Conservation (phyloP, 371 early-diverging fungal genomes). For the Amoeboaphelidium protococcarum region DNA sequence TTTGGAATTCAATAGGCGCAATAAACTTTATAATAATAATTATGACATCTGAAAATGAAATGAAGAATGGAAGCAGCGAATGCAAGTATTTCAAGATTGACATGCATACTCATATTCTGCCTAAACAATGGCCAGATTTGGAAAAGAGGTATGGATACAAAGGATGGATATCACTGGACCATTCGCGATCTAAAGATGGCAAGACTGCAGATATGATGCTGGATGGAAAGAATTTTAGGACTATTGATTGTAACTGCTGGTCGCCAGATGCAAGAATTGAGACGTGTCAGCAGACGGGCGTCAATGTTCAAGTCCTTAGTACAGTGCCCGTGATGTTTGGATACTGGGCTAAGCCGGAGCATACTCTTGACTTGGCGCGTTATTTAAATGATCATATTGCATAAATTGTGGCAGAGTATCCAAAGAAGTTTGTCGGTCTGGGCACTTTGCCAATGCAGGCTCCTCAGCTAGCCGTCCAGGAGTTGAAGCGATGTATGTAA, state of each 20-base stretch:
- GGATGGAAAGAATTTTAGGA: conserved; percentile 35
- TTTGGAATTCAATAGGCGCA: too few species aligned
- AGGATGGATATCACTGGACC: conserved; percentile 33
- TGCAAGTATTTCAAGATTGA: conserved; percentile 5
- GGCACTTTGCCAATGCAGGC: conserved; percentile 48
- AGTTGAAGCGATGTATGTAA: conserved; percentile 29
- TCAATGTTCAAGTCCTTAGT: conserved; percentile 34
- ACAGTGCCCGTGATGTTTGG: conserved; percentile 43
- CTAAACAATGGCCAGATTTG: conserved; percentile 11
- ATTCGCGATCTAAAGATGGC: too few species aligned
- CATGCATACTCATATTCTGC: conserved; percentile 32
- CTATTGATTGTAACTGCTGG: conserved; percentile 41
- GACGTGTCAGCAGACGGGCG: conserved; percentile 20
- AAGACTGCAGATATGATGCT: conserved; percentile 33
- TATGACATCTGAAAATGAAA: too few species aligned
- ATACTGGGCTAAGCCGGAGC: conserved; percentile 27
- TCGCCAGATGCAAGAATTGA: conserved; percentile 23
- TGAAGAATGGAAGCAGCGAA: too few species aligned
- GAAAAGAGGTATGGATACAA: conserved; percentile 5
- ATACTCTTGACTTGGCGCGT: conserved; percentile 20
- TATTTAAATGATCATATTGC: conserved; percentile 45
- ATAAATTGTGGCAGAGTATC: conserved; percentile 28
- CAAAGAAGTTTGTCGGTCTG: conserved; percentile 29
- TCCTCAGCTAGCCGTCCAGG: conserved; percentile 31
- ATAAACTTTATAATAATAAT: too few species aligned